phyloP scores from a whole-genome alignment of 1,139 yeast species.

The Debaryomycetaceae sp. region DNA sequence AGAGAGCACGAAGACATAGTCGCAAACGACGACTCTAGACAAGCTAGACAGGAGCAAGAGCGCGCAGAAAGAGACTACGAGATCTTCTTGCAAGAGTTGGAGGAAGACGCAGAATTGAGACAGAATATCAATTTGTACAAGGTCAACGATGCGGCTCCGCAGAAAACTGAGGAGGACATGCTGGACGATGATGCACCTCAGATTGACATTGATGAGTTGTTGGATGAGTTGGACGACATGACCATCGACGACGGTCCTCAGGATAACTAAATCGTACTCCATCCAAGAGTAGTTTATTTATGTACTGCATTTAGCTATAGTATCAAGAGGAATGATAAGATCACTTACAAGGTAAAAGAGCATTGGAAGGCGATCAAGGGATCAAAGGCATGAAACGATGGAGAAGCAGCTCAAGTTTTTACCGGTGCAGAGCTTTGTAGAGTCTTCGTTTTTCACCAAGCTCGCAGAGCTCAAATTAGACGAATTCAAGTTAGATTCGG shows the following conservation, averaged over 20 bases:
- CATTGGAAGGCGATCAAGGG: neutral
- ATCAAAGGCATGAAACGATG: neutral
- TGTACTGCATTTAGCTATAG: constrained; percentile 6
- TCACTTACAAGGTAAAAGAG: neutral
- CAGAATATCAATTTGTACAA: constrained; percentile 86
- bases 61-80: constrained; percentile 95
- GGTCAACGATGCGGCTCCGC: constrained; percentile 36
- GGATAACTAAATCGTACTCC: neutral
- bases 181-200: constrained; percentile 75
- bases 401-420: constrained; percentile 37
- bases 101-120: constrained; percentile 94
- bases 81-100: constrained; percentile 91
- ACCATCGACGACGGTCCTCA: constrained; percentile 51
- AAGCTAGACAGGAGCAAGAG: constrained; percentile 84
- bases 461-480: constrained; percentile 67
- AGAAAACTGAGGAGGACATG: constrained; percentile 41
- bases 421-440: constrained; percentile 69
- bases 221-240: constrained; percentile 93
- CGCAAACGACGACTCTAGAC: constrained; percentile 72
- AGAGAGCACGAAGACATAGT: constrained; percentile 86
- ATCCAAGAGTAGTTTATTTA: neutral
- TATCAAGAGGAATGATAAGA: neutral
- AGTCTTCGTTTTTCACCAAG: constrained; percentile 79
- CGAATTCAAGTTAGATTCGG: constrained; percentile 57
- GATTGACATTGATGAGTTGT: constrained; percentile 74